Conservation (phyloP, 2,329 filamentous ascomycete species). For the Fusarium oxysporum region DNA sequence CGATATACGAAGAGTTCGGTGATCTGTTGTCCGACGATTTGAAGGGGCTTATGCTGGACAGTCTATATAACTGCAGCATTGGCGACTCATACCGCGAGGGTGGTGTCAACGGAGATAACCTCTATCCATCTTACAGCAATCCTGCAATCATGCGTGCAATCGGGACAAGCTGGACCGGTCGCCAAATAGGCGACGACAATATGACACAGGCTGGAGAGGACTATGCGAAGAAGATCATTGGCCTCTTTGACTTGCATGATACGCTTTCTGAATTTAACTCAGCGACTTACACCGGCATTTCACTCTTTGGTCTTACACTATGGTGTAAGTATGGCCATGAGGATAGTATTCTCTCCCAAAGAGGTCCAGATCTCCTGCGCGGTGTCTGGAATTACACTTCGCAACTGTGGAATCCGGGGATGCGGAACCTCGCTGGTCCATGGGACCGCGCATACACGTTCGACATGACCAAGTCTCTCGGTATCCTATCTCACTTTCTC, state of each 20-base stretch:
- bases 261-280: conserved; percentile 71
- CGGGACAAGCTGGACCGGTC: conserved; percentile 67
- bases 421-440: conserved; percentile 70
- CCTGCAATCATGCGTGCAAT: conserved; percentile 70
- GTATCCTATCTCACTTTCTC: conserved; percentile 35
- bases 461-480: conserved; percentile 67
- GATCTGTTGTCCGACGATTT: neutral
- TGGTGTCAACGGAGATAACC: conserved; percentile 68
- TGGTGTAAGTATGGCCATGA: conserved; percentile 61
- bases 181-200: conserved; percentile 62
- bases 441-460: conserved; percentile 72
- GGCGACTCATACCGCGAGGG: conserved; percentile 56
- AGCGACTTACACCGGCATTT: conserved; percentile 70
- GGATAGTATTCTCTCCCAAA: conserved; percentile 56
- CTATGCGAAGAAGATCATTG: conserved; percentile 65
- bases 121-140: conserved; percentile 71
- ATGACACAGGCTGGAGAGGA: conserved; percentile 67
- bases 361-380: conserved; percentile 62
- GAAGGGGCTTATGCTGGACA: conserved; percentile 19
- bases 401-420: conserved; percentile 64
- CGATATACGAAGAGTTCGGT: conserved; percentile 21
- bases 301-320: conserved; percentile 64
- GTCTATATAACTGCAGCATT: conserved; percentile 13
- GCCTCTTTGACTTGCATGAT: conserved; percentile 64
- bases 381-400: conserved; percentile 63